These are phyloP conservation scores for Ophiostoma fasciatum DNA, from an alignment of 2,329 filamentous ascomycete species.

Conservation along the genomic window DNA sequence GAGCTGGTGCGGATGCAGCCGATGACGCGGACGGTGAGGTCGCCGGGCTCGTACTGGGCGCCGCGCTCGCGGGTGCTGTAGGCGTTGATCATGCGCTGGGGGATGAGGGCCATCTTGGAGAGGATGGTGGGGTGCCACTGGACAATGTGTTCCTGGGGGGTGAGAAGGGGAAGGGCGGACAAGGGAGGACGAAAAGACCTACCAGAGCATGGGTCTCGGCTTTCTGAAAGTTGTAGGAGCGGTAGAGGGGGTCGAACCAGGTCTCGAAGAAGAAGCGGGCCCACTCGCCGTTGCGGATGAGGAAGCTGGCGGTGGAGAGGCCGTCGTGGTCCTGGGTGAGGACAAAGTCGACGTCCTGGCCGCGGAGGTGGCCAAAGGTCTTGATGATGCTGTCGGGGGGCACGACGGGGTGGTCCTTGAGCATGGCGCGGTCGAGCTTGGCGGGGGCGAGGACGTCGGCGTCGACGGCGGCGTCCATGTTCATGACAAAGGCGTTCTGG, in stretches of 20 bases:
- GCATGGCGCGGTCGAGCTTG: constrained; percentile 63
- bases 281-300: constrained; percentile 77
- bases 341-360: constrained; percentile 64
- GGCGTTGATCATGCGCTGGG: constrained; percentile 68
- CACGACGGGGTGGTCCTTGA: constrained; percentile 72
- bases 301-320: constrained; percentile 59
- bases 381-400: constrained; percentile 95
- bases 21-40: constrained; percentile 67
- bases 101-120: constrained; percentile 77
- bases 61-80: constrained; percentile 48
- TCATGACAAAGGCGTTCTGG: constrained; percentile 77
- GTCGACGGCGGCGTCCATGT: constrained; percentile 54
- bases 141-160: constrained; percentile 59
- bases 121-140: constrained; percentile 97
- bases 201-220: constrained; percentile 85
- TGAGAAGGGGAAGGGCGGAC: background rate
- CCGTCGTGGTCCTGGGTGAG: constrained; percentile 75
- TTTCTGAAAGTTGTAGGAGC: constrained; percentile 92
- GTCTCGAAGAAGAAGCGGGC: constrained; percentile 83
- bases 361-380: constrained; percentile 72
- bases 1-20: constrained; percentile 48
- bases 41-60: constrained; percentile 62
- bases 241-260: constrained; percentile 91
- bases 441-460: constrained; percentile 52
- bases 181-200: constrained; percentile 18